phyloP scores from a whole-genome alignment of 768 basidiomycete species.

The Mycena galopus region DNA sequence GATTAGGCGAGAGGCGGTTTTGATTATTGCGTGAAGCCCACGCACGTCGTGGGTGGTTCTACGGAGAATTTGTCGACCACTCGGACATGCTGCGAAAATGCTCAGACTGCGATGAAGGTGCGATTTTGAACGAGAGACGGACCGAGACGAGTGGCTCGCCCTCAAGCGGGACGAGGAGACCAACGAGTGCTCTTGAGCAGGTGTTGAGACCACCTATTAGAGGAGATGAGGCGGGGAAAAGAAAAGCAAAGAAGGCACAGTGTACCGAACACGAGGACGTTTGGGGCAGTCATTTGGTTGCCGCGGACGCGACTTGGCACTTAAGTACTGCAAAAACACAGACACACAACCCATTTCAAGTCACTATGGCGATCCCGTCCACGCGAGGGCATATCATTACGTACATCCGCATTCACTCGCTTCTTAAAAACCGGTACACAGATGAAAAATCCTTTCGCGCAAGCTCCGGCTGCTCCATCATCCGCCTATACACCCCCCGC shows the following conservation, averaged over 20 bases:
- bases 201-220: conserved; percentile 84
- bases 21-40: conserved; percentile 37
- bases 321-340: conserved; percentile 10
- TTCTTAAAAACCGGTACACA: conserved; percentile 73
- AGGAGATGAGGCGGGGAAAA: conserved; percentile 15
- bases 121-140: conserved; percentile 42
- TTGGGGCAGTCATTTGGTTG: conserved; percentile 53
- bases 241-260: conserved; percentile 4
- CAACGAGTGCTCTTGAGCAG: conserved; percentile 78
- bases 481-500: conserved; percentile 69
- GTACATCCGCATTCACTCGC: not conserved
- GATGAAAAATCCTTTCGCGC: conserved; percentile 84
- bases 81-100: conserved; percentile 65
- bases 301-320: not conserved
- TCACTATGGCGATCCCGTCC: too few species aligned
- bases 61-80: conserved; percentile 85
- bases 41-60: conserved; percentile 79
- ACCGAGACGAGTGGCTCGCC: conserved; percentile 83
- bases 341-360: not conserved
- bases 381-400: too few species aligned
- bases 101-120: conserved; percentile 28
- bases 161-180: conserved; percentile 73
- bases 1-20: conserved; percentile 24
- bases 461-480: conserved; percentile 70
- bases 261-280: conserved; percentile 82